These are phyloP conservation scores for Cytospora piceae DNA, from an alignment of 2,329 filamentous ascomycete species.

Conservation along the genomic window DNA sequence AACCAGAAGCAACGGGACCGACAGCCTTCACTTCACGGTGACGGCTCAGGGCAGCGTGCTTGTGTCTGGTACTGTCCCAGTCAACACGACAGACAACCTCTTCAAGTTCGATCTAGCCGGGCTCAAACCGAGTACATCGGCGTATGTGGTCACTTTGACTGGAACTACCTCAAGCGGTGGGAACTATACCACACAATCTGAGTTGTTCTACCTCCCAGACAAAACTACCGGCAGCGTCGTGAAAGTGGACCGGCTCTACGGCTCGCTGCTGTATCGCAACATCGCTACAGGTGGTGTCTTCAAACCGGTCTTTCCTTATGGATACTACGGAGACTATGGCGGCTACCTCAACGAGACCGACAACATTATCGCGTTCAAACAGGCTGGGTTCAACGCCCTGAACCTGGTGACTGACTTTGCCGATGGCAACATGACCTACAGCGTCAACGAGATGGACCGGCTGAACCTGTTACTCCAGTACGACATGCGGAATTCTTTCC, in stretches of 20 bases:
- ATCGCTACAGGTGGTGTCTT: slow-evolving; percentile 42
- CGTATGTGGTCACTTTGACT: slow-evolving; percentile 46
- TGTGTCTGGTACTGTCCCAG: slow-evolving; percentile 39
- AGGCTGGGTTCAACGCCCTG: slow-evolving; percentile 49
- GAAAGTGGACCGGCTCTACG: slow-evolving; percentile 50
- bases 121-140: slow-evolving; percentile 41
- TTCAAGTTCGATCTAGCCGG: slow-evolving; percentile 44
- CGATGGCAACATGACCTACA: slow-evolving; percentile 43
- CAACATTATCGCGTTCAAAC: slow-evolving; percentile 41
- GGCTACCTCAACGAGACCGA: slow-evolving; percentile 47
- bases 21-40: slow-evolving; percentile 45
- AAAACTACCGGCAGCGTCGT: slow-evolving; percentile 48
- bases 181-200: slow-evolving; percentile 43
- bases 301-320: slow-evolving; percentile 49
- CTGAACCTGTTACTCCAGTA: slow-evolving; percentile 49
- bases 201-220: slow-evolving; percentile 48
- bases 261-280: slow-evolving; percentile 47
- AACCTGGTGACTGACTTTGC: slow-evolving; percentile 47
- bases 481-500: slow-evolving; percentile 49
- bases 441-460: slow-evolving; percentile 42
- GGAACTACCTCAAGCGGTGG: slow-evolving; percentile 40
- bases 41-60: slow-evolving; percentile 39
- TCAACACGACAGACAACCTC: slow-evolving; percentile 42
- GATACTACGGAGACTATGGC: slow-evolving; percentile 49
- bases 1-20: slow-evolving; percentile 28